Evolutionary conservation across 139 green algal species (phyloP).

Genomic region (Micractinium sp.): DNA sequence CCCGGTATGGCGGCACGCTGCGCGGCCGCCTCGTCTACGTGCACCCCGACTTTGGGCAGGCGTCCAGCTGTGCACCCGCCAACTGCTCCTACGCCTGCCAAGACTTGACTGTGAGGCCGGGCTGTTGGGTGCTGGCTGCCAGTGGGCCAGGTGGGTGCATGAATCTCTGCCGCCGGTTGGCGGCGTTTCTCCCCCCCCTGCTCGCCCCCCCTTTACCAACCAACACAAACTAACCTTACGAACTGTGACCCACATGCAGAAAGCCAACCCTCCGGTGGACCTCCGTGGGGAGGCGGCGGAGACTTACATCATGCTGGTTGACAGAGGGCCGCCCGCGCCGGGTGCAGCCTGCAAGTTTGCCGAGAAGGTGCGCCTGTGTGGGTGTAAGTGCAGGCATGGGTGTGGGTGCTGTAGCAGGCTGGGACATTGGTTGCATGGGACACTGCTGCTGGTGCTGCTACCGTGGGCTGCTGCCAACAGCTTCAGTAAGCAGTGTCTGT

Average conservation of each 20-base stretch:
- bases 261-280: slow-evolving; percentile 38
- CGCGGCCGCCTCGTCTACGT: slow-evolving; percentile 60
- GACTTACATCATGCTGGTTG: slow-evolving; percentile 76
- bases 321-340: slow-evolving; percentile 28
- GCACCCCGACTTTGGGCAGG: slow-evolving; percentile 21
- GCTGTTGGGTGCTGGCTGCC: neutral
- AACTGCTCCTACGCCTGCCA: slow-evolving; percentile 57
- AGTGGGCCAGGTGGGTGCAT: neutral
- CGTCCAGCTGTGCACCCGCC: slow-evolving; percentile 30
- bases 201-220: neutral
- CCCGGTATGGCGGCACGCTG: slow-evolving; percentile 71
- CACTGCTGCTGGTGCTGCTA: too few relatives aligned
- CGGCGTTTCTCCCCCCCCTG: too few relatives aligned
- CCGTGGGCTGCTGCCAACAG: neutral
- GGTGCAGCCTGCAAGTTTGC: slow-evolving; percentile 86
- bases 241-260: slow-evolving; percentile 37
- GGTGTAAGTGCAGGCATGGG: too few relatives aligned
- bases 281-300: slow-evolving; percentile 32
- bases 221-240: neutral
- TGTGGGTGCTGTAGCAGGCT: too few relatives aligned
- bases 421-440: too few relatives aligned
- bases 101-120: slow-evolving; percentile 41
- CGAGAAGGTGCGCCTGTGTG: slow-evolving; percentile 62
- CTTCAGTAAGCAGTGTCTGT: neutral
- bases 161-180: neutral